Percentiles rank a stretch among this genome's conserved stretches.
Evolutionary conservation across 2,329 filamentous ascomycete species (phyloP).

Genomic region (Ceratocystis ficicola): DNA sequence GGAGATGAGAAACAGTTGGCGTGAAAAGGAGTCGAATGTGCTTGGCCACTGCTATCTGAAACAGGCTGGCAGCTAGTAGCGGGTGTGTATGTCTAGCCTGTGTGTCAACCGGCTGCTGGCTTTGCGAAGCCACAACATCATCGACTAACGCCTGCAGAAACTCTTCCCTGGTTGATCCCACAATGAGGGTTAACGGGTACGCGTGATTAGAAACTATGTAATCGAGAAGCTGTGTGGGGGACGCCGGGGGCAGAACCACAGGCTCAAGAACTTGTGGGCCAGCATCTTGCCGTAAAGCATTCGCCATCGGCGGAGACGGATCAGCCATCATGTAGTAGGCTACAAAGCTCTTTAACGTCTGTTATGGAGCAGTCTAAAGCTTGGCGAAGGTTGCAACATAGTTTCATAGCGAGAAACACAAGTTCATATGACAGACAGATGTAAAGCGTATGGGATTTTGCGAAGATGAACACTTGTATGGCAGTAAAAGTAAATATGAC

Average conservation of each 20-base stretch:
- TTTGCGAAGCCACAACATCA: conserved; percentile 31
- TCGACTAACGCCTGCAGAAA: conserved; percentile 51
- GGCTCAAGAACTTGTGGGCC: conserved; percentile 25
- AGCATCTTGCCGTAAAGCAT: background rate
- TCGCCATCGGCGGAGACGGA: background rate
- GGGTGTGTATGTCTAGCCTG: conserved; percentile 22
- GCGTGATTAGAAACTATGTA: conserved; percentile 47
- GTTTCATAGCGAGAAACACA: background rate
- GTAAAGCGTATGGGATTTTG: background rate
- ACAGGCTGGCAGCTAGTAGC: conserved; percentile 53
- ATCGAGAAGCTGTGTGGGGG: conserved; percentile 50
- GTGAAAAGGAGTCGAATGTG: conserved; percentile 61
- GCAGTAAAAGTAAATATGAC: background rate
- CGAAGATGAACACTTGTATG: background rate
- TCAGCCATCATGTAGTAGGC: conserved; percentile 9
- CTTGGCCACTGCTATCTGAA: conserved; percentile 54
- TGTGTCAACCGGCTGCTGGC: conserved; percentile 24
- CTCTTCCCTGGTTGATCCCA: conserved; percentile 52
- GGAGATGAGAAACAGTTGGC: conserved; percentile 62
- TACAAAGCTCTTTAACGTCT: background rate
- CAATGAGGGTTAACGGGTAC: conserved; percentile 52
- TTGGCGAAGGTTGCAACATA: background rate
- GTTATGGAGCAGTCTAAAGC: background rate
- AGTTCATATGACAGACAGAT: background rate
- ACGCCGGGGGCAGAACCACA: conserved; percentile 40